Evolutionary conservation across 2,329 filamentous ascomycete genomes (phyloP).

Genomic region (Lecanoromycetidae sp.): DNA sequence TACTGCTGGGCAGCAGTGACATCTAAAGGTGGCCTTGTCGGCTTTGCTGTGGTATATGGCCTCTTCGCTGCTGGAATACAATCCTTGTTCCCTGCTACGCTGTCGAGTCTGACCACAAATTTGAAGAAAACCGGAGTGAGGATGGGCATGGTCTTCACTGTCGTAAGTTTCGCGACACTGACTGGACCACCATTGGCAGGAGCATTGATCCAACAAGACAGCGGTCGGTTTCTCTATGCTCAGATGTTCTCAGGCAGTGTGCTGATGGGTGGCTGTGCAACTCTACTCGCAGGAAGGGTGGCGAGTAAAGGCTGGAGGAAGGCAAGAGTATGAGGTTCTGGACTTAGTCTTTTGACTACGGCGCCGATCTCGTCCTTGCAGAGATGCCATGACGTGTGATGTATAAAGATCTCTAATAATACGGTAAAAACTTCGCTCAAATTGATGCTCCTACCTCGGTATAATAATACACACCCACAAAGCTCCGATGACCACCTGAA

Average conservation of each 20-base stretch:
- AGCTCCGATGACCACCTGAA: too few relatives aligned
- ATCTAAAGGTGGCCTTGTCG: slow-evolving; percentile 28
- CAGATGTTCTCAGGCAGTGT: slow-evolving; percentile 37
- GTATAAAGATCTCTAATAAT: too few relatives aligned
- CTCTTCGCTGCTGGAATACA: slow-evolving; percentile 53
- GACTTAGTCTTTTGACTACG: too few relatives aligned
- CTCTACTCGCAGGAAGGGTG: slow-evolving; percentile 8
- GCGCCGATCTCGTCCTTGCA: too few relatives aligned
- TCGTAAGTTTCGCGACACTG: slow-evolving; percentile 42
- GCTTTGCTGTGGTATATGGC: slow-evolving; percentile 40
- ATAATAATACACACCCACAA: too few relatives aligned
- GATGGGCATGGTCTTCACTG: slow-evolving; percentile 45
- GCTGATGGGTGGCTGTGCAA: slow-evolving; percentile 7
- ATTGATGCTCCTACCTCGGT: too few relatives aligned
- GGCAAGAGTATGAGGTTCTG: slow-evolving; percentile 5
- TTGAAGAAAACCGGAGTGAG: slow-evolving; percentile 42
- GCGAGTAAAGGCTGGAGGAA: slow-evolving; percentile 4
- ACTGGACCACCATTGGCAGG: slow-evolving; percentile 46
- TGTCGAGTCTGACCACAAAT: slow-evolving; percentile 44
- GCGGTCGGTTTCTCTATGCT: slow-evolving; percentile 38
- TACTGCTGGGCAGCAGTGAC: slow-evolving; percentile 46
- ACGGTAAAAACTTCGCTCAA: too few relatives aligned
- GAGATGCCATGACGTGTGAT: too few relatives aligned
- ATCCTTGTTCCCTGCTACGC: slow-evolving; percentile 51
- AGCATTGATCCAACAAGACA: slow-evolving; percentile 35